These are phyloP conservation scores for Sugiyamaella qingdaonensis DNA, from an alignment of 805 yeast genomes.

Conservation along the genomic window DNA sequence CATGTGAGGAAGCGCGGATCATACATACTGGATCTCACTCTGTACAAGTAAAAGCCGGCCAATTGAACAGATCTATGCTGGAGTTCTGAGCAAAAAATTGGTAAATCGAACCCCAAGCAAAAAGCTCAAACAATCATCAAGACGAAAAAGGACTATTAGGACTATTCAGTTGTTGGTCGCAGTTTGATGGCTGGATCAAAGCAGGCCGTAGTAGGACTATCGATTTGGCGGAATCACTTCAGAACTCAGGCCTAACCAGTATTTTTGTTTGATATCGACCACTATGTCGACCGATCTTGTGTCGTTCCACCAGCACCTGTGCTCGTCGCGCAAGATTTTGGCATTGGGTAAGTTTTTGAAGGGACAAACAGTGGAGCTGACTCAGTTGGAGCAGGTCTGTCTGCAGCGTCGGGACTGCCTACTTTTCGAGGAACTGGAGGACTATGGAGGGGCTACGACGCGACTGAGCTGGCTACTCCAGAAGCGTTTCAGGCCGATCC, in stretches of 20 bases:
- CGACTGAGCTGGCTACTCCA: constrained; percentile 85
- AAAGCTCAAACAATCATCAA: too few relatives aligned
- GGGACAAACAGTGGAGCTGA: background rate
- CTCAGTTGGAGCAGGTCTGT: constrained; percentile 77
- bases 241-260: background rate
- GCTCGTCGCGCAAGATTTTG: constrained; percentile 32
- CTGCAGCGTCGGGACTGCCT: constrained; percentile 71
- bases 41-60: too few relatives aligned
- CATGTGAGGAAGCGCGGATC: too few relatives aligned
- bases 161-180: too few relatives aligned
- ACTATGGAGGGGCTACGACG: constrained; percentile 69
- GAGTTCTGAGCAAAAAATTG: too few relatives aligned
- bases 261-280: background rate
- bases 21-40: too few relatives aligned
- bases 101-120: too few relatives aligned
- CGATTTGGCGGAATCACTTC: too few relatives aligned
- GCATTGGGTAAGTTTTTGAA: constrained; percentile 27
- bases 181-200: too few relatives aligned
- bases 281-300: constrained; percentile 25
- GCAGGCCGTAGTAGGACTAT: too few relatives aligned
- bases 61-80: too few relatives aligned
- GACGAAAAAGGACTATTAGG: too few relatives aligned
- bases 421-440: constrained; percentile 72
- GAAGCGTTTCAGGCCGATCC: constrained; percentile 85
- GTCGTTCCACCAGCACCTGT: constrained; percentile 34